phyloP scores from a whole-genome alignment of 2,329 filamentous ascomycete species.

The Hypocreales sp. region DNA sequence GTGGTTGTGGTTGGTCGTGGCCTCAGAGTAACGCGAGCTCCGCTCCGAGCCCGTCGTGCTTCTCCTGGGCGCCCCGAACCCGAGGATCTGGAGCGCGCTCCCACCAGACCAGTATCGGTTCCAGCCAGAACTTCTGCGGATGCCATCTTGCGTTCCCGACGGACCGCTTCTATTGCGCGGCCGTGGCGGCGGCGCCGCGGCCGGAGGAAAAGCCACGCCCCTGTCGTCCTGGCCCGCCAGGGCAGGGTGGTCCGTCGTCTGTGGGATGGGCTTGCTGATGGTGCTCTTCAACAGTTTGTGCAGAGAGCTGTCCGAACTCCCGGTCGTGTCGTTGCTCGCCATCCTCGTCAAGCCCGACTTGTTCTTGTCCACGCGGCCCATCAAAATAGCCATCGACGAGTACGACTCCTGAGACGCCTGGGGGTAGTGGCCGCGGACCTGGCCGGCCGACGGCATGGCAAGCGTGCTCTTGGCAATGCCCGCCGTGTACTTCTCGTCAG shows the following conservation, averaged over 20 bases:
- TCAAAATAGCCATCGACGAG: conserved; percentile 49
- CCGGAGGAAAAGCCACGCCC: conserved; percentile 22
- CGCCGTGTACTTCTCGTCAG: conserved; percentile 43
- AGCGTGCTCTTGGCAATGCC: conserved; percentile 29
- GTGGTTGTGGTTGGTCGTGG: conserved; percentile 9
- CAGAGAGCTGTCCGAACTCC: conserved; percentile 35
- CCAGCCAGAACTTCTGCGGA: conserved; percentile 56
- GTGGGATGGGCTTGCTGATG: conserved; percentile 45
- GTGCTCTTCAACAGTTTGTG: conserved; percentile 47
- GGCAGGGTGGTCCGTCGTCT: conserved; percentile 18
- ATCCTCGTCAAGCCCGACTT: conserved; percentile 31
- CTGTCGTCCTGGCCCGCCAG: conserved; percentile 23
- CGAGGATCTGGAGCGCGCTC: conserved; percentile 50
- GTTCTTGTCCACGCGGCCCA: conserved; percentile 41
- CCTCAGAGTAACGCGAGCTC: conserved; percentile 39
- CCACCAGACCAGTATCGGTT: conserved; percentile 66
- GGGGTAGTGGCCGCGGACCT: conserved; percentile 35
- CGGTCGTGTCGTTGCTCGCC: conserved; percentile 37
- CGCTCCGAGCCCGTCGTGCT: conserved; percentile 37
- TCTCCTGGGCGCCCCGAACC: conserved; percentile 34
- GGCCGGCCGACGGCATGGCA: conserved; percentile 15
- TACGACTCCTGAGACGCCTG: conserved; percentile 40
- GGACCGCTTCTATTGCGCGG: conserved; percentile 14
- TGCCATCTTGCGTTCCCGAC: conserved; percentile 22
- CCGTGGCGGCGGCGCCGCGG: conserved; percentile 19